Evolutionary conservation across 495 filamentous ascomycete species (phyloP).

Genomic region (Hypoxylon trugodes): DNA sequence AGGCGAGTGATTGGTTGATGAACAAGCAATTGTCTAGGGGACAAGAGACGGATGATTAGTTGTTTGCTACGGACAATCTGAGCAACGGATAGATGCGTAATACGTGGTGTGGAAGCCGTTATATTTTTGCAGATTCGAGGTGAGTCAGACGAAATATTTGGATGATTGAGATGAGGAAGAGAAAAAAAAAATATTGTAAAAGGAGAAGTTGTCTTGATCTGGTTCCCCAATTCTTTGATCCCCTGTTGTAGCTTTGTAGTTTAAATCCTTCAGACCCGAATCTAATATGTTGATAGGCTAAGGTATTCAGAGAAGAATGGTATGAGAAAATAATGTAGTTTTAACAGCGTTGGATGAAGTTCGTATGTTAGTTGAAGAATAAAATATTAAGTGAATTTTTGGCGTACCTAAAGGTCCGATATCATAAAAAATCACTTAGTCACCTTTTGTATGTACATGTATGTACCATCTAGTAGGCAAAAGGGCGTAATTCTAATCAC

Average conservation of each 20-base stretch:
- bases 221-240: not conserved
- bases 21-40: not conserved
- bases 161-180: not conserved
- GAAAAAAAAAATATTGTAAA: constrained; percentile 12
- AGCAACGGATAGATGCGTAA: constrained; percentile 34
- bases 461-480: not conserved
- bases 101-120: constrained; percentile 14
- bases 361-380: not conserved
- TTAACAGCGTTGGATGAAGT: not conserved
- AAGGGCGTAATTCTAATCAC: not conserved
- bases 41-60: not conserved
- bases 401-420: not conserved
- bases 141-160: constrained; percentile 34
- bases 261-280: not conserved
- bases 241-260: not conserved
- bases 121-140: constrained; percentile 1
- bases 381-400: too few relatives aligned
- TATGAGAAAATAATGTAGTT: not conserved
- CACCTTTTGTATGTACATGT: not conserved
- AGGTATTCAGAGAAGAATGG: not conserved
- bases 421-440: not conserved
- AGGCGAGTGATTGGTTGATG: not conserved
- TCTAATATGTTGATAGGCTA: not conserved
- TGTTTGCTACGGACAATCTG: constrained; percentile 33
- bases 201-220: not conserved